Percentiles rank a stretch among this genome's conserved stretches.
Conservation (phyloP, 1,284 basidiomycete species). For the Rhizoctonia solani region DNA sequence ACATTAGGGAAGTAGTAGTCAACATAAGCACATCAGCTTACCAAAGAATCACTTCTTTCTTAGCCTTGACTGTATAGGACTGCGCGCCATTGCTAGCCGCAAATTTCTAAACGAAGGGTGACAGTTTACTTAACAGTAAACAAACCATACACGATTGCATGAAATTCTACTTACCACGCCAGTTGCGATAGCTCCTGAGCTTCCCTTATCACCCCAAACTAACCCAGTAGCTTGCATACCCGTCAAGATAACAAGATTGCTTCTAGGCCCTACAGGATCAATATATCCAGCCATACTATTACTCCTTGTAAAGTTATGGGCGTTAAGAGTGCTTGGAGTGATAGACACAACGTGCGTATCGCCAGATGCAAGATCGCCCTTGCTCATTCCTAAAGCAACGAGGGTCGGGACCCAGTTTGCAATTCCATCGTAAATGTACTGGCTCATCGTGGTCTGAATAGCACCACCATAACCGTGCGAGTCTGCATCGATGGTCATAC, state of each 20-base stretch:
- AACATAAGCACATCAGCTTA: neutral
- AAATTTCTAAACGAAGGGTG: slow-evolving; percentile 1
- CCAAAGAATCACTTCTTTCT: slow-evolving; percentile 63
- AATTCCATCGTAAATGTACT: slow-evolving; percentile 45
- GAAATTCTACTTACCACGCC: slow-evolving; percentile 1
- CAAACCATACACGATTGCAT: too few relatives aligned
- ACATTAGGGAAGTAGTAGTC: too few relatives aligned
- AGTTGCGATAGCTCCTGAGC: slow-evolving; percentile 6
- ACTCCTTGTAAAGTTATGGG: slow-evolving; percentile 31
- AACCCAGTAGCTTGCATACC: slow-evolving; percentile 25
- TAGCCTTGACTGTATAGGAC: slow-evolving; percentile 48
- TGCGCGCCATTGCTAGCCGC: slow-evolving; percentile 15
- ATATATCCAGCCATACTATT: slow-evolving; percentile 32
- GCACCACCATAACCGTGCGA: slow-evolving; percentile 52
- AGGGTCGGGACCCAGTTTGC: slow-evolving; percentile 45
- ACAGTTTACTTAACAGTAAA: neutral
- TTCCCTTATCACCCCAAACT: slow-evolving; percentile 8
- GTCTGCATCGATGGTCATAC: slow-evolving; percentile 45
- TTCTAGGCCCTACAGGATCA: slow-evolving; percentile 5
- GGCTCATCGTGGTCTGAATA: slow-evolving; percentile 44
- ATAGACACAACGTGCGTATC: slow-evolving; percentile 21
- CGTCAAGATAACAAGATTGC: slow-evolving; percentile 24
- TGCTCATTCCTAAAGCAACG: slow-evolving; percentile 20
- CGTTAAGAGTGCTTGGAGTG: slow-evolving; percentile 25
- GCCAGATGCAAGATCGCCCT: slow-evolving; percentile 11